phyloP scores from a whole-genome alignment of 768 basidiomycete genomes.

The Bullera alba region DNA sequence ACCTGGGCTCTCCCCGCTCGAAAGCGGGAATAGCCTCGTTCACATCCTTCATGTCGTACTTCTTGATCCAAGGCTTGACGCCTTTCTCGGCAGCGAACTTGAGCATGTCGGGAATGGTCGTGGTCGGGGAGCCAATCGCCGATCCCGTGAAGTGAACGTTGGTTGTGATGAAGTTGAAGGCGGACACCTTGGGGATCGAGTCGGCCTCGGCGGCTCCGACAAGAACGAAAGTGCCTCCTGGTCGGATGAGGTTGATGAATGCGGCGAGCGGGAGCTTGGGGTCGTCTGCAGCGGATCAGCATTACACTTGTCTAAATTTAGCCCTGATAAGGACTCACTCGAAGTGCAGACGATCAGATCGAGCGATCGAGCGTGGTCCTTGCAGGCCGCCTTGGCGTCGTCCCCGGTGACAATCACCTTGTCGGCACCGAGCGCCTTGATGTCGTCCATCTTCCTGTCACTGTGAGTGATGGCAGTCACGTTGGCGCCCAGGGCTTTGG shows the following conservation, averaged over 20 bases:
- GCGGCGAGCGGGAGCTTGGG: constrained; percentile 30
- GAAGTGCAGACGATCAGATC: constrained; percentile 48
- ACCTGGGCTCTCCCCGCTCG: constrained; percentile 29
- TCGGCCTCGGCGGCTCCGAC: constrained; percentile 43
- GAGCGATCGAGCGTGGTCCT: constrained; percentile 40
- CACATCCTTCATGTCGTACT: constrained; percentile 29
- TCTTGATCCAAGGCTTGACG: constrained; percentile 38
- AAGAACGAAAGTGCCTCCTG: constrained; percentile 35
- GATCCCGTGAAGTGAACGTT: constrained; percentile 45
- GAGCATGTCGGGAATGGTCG: constrained; percentile 12
- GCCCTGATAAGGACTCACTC: constrained; percentile 47
- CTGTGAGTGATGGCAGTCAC: constrained; percentile 59
- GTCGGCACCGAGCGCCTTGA: constrained; percentile 56
- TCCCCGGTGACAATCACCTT: constrained; percentile 53
- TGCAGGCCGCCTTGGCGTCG: constrained; percentile 33
- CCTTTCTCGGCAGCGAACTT: constrained; percentile 31
- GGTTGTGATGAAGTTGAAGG: constrained; percentile 21
- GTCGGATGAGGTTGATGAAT: constrained; percentile 37
- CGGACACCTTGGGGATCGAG: constrained; percentile 47
- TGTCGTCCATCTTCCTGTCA: constrained; percentile 54
- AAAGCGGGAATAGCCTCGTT: constrained; percentile 35
- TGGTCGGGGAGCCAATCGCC: constrained; percentile 24
- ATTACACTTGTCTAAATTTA: constrained; percentile 44
- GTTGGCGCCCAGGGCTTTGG: constrained; percentile 56
- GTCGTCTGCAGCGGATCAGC: constrained; percentile 37